Evolutionary conservation across 2,329 filamentous ascomycete genomes (phyloP), one percentile per base, ranked within the genome.

Genomic region (Neonectria sp.): DNA sequence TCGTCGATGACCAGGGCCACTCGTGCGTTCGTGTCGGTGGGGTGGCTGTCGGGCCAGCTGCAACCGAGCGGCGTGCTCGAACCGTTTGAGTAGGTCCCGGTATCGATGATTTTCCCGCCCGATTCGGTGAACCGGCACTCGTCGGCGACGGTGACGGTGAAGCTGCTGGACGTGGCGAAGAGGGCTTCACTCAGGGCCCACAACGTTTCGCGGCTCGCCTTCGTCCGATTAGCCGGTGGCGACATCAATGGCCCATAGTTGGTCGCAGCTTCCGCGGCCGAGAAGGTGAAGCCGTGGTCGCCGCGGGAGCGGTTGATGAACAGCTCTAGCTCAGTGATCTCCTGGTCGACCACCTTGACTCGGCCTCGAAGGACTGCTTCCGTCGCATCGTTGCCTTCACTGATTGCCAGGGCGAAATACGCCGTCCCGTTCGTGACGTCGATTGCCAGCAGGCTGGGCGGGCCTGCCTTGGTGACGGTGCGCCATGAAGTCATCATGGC

Each of bases 271-370:
- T 66, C 52, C 6, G 33, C 51, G 21, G 63, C 63, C 5, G 57
- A 62, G 46, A 66, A 66, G 24, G 63, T 57, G 52, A 66, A 66
- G 52, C 63, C 63, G 33, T 66, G 63, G 58, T 66, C 63, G 17
- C 63, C 63, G 4, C 63, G 63, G 17, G 12, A 15, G 52, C 63
- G 63, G 35, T 66, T 66, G 13, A 66, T 56, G 37, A 66, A 66
- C 12, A 66, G 52, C 58, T 66, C 63, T 1, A 66, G 45, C 53
- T 66, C 57, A 1, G 63, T 62, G 29, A 66, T 53, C 29, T 57
- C 11, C 52, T 48, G 52, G 35, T 62, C 35, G 13, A 61, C 63
- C 13, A 62, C 52, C 29, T 57, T 57, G 45, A 66, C 43, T 15
- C 63, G 52, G 46, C n/a, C 63, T 2, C 63, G 58, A 45, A 66